These are phyloP conservation scores for Aquilaria malaccensis DNA, from an alignment of 345 rosid genomes.

Conservation along the genomic window DNA sequence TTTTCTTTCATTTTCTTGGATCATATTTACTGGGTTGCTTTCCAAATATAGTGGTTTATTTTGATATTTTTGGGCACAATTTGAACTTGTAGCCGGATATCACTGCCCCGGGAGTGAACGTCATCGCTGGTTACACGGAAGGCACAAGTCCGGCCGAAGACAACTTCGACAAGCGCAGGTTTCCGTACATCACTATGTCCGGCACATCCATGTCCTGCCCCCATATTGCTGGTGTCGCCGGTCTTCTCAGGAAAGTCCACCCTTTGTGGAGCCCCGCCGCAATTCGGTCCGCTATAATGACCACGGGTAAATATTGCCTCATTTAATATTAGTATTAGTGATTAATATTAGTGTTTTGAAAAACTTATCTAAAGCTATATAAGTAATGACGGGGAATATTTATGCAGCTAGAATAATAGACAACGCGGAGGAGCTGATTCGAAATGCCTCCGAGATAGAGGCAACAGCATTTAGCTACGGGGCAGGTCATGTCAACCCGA, in stretches of 20 bases:
- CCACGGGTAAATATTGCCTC: conserved; percentile 19
- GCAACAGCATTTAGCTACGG: conserved; percentile 64
- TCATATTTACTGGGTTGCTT: no score
- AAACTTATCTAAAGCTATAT: no score
- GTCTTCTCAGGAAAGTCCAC: conserved; percentile 34
- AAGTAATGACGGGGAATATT: no score
- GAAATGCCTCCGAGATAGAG: conserved; percentile 14
- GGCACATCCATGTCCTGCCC: conserved; percentile 71
- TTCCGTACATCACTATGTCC: conserved; percentile 27
- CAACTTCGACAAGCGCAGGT: conserved; percentile 28
- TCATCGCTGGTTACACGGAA: conserved; percentile 50
- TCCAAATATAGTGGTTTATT: no score
- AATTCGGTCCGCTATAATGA: conserved; percentile 51
- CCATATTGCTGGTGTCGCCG: conserved; percentile 47
- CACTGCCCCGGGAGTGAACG: conserved; percentile 73
- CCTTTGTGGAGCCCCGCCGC: conserved; percentile 56
- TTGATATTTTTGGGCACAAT: no score
- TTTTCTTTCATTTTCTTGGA: no score
- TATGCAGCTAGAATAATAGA: conserved; percentile 53
- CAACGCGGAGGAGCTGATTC: conserved; percentile 32
- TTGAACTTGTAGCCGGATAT: conserved; percentile 46
- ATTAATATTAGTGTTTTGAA: no score
- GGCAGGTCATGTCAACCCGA: conserved; percentile 69
- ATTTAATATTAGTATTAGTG: no score
- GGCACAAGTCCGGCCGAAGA: conserved; percentile 28